Conservation (phyloP, 768 basidiomycete species). For the Pholiota conissans region DNA sequence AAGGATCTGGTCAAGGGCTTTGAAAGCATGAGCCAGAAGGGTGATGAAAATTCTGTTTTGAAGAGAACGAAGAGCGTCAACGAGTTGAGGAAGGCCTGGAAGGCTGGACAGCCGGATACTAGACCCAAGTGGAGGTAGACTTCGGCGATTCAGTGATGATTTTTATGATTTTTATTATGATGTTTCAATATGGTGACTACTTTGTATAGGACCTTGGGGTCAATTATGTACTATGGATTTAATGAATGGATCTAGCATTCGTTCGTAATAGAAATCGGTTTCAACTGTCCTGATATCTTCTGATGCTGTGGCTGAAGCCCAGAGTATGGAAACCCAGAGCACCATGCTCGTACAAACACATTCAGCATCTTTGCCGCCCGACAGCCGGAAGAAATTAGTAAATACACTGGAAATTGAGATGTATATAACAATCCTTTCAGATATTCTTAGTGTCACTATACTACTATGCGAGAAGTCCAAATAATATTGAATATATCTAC, state of each 20-base stretch:
- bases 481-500: too few species aligned
- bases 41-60: slow-evolving; percentile 24
- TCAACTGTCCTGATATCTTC: too few species aligned
- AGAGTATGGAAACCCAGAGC: too few species aligned
- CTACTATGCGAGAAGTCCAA: too few species aligned
- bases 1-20: slow-evolving; percentile 69
- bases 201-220: background rate
- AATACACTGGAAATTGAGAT: too few species aligned
- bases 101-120: background rate
- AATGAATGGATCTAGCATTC: background rate
- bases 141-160: background rate
- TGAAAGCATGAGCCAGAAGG: slow-evolving; percentile 42
- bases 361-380: too few species aligned
- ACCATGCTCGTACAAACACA: too few species aligned
- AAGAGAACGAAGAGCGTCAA: slow-evolving; percentile 36
- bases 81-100: slow-evolving; percentile 24
- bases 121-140: slow-evolving; percentile 15
- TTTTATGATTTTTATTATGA: background rate
- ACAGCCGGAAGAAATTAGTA: too few species aligned
- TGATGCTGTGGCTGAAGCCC: too few species aligned
- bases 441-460: too few species aligned
- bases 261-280: too few species aligned
- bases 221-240: background rate
- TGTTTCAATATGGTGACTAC: background rate
- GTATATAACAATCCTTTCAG: too few species aligned